A percentile compares a stretch with the other conserved stretches of the same genome.
Evolutionary conservation across 1,284 basidiomycete species (phyloP).

Genomic region (Tylopilus orsonianus): DNA sequence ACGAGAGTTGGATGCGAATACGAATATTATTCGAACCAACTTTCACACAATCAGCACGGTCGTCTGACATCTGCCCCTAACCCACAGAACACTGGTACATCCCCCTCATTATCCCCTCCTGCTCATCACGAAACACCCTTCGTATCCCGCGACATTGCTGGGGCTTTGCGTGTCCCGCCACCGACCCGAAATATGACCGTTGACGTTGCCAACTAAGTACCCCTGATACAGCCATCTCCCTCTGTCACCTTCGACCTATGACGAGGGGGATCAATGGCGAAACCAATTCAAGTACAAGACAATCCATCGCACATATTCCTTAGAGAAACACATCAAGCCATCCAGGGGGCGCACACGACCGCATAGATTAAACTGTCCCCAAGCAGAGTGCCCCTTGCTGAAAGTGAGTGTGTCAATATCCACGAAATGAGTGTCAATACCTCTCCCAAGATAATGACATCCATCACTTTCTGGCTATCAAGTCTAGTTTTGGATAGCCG

Average conservation of each 20-base stretch:
- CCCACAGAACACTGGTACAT: neutral
- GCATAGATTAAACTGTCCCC: slow-evolving; percentile 73
- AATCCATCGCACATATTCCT: slow-evolving; percentile 64
- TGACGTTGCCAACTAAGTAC: slow-evolving; percentile 63
- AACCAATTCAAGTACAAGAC: neutral
- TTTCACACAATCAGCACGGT: neutral
- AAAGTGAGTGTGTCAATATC: slow-evolving; percentile 5
- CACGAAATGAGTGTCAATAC: slow-evolving; percentile 35
- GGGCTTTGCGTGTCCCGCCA: slow-evolving; percentile 75
- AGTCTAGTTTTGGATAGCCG: slow-evolving; percentile 17
- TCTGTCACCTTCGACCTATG: slow-evolving; percentile 61
- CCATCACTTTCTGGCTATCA: slow-evolving; percentile 30
- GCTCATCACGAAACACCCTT: slow-evolving; percentile 75
- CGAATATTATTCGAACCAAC: neutral
- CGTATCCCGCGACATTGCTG: slow-evolving; percentile 57
- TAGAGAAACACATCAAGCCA: slow-evolving; percentile 67
- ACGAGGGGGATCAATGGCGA: slow-evolving; percentile 3
- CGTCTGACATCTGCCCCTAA: neutral
- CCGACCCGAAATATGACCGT: slow-evolving; percentile 66
- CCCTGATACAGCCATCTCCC: slow-evolving; percentile 78
- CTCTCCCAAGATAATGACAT: slow-evolving; percentile 71
- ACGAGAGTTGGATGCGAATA: neutral
- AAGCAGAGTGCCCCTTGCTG: slow-evolving; percentile 71
- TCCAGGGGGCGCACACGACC: slow-evolving; percentile 70
- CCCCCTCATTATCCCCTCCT: slow-evolving; percentile 46